Conservation (phyloP, 164 flowering plant genomes). For the Stephania yunnanensis region DNA sequence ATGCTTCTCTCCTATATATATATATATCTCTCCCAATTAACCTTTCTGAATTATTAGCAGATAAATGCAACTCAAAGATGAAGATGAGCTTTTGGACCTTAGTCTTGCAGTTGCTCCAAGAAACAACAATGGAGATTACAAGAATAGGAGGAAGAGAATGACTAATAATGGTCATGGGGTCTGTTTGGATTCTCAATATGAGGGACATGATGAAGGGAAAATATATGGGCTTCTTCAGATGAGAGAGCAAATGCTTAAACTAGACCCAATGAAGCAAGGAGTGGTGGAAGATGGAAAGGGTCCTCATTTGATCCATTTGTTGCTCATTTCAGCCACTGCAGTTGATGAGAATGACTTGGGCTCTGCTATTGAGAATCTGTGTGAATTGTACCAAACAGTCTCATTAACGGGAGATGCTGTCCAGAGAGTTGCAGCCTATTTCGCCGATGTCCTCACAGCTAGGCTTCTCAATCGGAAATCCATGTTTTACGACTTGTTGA, state of each 20-base stretch:
- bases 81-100: constrained; percentile 43
- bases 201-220: constrained; percentile 32
- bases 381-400: constrained; percentile 39
- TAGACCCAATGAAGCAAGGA: constrained; percentile 26
- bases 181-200: constrained; percentile 14
- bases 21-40: too few relatives aligned
- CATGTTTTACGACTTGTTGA: constrained; percentile 51
- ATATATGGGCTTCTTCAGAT: constrained; percentile 43
- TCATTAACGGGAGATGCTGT: constrained; percentile 52
- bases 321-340: constrained; percentile 53
- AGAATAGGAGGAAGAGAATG: constrained; percentile 21
- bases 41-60: too few relatives aligned
- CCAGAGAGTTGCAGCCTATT: constrained; percentile 64
- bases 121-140: neutral
- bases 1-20: too few relatives aligned
- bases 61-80: constrained; percentile 27
- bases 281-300: constrained; percentile 40
- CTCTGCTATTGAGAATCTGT: constrained; percentile 35
- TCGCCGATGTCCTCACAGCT: constrained; percentile 56
- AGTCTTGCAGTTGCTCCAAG: constrained; percentile 34
- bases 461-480: constrained; percentile 50
- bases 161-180: constrained; percentile 2
- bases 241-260: constrained; percentile 49
- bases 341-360: constrained; percentile 35
- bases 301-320: constrained; percentile 52